Evolutionary conservation across 1,139 yeast species (phyloP).

Genomic region (Saccharomyces hybrid): DNA sequence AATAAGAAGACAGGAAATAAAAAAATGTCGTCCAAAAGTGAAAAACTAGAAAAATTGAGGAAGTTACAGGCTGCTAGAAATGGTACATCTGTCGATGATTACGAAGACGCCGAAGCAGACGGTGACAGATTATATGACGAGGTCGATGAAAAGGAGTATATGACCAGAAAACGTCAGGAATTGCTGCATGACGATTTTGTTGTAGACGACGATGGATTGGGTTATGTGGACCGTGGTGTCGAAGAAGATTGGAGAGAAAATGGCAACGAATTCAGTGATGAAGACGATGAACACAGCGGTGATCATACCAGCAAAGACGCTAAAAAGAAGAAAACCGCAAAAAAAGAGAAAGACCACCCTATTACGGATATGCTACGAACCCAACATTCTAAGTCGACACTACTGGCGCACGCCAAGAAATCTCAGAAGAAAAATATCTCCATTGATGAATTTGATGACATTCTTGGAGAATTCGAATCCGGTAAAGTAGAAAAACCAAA

Average conservation of each 20-base stretch:
- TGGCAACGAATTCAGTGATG: slow-evolving; percentile 26
- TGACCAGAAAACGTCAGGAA: slow-evolving; percentile 70
- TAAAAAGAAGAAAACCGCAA: slow-evolving; percentile 7
- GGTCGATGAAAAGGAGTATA: slow-evolving; percentile 71
- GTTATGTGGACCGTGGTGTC: slow-evolving; percentile 81
- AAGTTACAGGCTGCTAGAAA: slow-evolving; percentile 22
- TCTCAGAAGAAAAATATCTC: slow-evolving; percentile 32
- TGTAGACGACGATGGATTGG: slow-evolving; percentile 82
- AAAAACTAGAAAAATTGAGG: slow-evolving; percentile 21
- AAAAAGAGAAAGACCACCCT: slow-evolving; percentile 13
- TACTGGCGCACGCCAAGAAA: slow-evolving; percentile 11
- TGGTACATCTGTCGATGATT: slow-evolving; percentile 11
- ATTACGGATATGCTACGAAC: slow-evolving; percentile 26
- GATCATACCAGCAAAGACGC: slow-evolving; percentile 31
- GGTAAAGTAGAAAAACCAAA: slow-evolving; percentile 7
- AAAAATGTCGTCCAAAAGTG: slow-evolving; percentile 7
- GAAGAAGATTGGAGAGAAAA: slow-evolving; percentile 58
- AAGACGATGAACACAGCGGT: slow-evolving; percentile 4
- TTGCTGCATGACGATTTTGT: slow-evolving; percentile 86
- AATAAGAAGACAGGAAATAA: background rate
- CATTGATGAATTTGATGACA: slow-evolving; percentile 39
- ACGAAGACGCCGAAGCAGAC: slow-evolving; percentile 33
- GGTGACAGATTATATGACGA: slow-evolving; percentile 65
- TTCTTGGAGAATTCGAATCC: slow-evolving; percentile 38
- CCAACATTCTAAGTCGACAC: slow-evolving; percentile 19